Evolutionary conservation across 352 stramenopile species (phyloP), one percentile per base, ranked within the genome.

Genomic region (Phytopythium kandeliae): DNA sequence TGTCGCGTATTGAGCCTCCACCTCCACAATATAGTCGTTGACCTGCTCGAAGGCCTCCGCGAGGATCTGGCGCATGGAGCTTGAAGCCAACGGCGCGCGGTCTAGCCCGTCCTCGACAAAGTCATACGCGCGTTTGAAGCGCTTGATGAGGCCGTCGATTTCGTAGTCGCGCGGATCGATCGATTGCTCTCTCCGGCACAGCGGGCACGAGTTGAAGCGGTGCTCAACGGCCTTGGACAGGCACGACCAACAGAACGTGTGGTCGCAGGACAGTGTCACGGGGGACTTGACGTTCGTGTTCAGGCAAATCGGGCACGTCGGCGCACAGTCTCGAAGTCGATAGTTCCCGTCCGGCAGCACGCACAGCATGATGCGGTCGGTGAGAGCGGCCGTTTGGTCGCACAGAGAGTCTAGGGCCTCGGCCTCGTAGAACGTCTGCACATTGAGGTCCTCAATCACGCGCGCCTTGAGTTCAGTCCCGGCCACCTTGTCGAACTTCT

Each of bases 201-300:
- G 40, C 1, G 79, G 79, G 19, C 79, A 91, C 10, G 77, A 85
- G 28, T 83, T 63, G 66, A 91, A 88, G n/a, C 74, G 69, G 51
- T 87, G 78, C 55, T 86, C 71, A 19, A 66, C 75, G 8, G 80
- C 80, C 41, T 79, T 80, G 3, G 78, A 86, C 25, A 92, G 60
- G 51, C 80, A 92, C 57, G 80, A 84, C 78, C 80, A 92, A 56
- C 80, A 92, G 49, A 92, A 92, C 0, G 78, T 86, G 65, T 92
- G 80, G 7, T 60, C 65, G 54, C 80, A 92, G 0, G 72, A 72
- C 22, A 92, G 60, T 41, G 80, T 86, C 55, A 92, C 85, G 3
- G 78, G 73, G 11, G 63, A 81, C 60, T 87, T 86, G 43, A 86
- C 60, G n/a, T 85, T 60, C 12, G 45, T 48, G 33, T 68, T 70